Evolutionary conservation across 192 early-diverging fungal species (phyloP).

Genomic region (Dispira parvispora): DNA sequence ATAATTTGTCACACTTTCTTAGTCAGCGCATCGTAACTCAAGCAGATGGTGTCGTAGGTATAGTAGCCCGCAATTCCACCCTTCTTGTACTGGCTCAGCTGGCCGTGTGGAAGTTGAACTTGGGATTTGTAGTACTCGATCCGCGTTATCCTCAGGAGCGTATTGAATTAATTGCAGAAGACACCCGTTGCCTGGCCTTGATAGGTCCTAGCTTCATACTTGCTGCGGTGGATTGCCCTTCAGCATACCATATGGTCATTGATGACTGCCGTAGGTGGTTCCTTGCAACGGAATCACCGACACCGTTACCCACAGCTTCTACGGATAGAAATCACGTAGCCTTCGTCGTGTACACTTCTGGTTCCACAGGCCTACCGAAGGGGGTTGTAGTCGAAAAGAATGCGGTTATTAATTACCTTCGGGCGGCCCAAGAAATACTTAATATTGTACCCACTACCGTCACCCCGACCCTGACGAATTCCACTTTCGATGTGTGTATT

Average conservation of each 20-base stretch:
- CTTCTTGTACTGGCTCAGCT: not conserved
- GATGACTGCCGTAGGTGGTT: too few relatives aligned
- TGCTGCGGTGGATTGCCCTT: not conserved
- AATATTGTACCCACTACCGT: not conserved
- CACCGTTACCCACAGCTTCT: not conserved
- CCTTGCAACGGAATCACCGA: not conserved
- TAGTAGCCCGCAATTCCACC: not conserved
- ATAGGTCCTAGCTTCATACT: not conserved
- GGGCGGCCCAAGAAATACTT: not conserved
- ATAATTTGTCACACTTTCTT: too few relatives aligned
- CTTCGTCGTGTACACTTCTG: slow-evolving; percentile 1
- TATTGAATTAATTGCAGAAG: not conserved
- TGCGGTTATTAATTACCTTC: not conserved
- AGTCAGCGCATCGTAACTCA: too few relatives aligned
- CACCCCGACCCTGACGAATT: not conserved
- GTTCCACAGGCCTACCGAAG: slow-evolving; percentile 1
- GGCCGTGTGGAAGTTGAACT: not conserved
- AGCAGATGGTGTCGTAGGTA: not conserved
- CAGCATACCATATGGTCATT: not conserved
- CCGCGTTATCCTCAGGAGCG: not conserved
- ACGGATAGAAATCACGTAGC: not conserved
- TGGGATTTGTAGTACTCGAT: not conserved
- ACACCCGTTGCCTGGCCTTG: not conserved
- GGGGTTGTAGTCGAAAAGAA: not conserved
- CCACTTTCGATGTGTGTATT: not conserved